Base-by-base conservation (phyloP, 768 basidiomycete species). In the Lactifluus volemus region DNA sequence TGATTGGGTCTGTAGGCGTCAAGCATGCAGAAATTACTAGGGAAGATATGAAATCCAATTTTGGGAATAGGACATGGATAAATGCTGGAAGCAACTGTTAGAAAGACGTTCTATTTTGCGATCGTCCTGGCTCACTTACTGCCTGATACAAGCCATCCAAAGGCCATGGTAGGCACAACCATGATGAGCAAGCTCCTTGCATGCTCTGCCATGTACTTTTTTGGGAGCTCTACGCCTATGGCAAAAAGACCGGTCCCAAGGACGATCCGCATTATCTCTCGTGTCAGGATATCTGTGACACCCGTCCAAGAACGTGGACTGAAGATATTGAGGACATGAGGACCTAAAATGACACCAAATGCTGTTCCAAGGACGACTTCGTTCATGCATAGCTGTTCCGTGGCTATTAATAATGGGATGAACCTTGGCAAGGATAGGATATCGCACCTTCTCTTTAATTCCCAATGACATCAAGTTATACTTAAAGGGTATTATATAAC, bases 1-100 rank as follows among this genome's bases (percentile, higher is more conserved):
- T 86, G 66, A 96, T 89, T 0, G 96, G 96, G 74, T 99, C 96
- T 11, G 96, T 99, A 1, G 92, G 92, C 0, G 93, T 95, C 29
- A 95, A 77, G 64, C 90, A 93, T 2, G 95, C 92, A 7, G 93
- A 88, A 55, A 97, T 85, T 49, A 86, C 91, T 4, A 98, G 80
- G 38, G 86, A 83, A 0, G 91, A 89, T 12, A 92, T 75, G 70
- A 82, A 88, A 62, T 78, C 76, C 59, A 97, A 73, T 3, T 73
- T 73, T 0, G 90, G 90, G 67, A 99, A 88, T 15, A 97, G 73
- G 2, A 71, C 79, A 65, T 79, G 82, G 38, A 96, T 78, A 49
- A 96, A 69, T 2, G 73, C 89, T 88, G 7, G 30, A 42, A n/a
- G 49, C 2, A 25, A 50, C 1, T 15, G 8, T 56, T 12, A 53